Evolutionary conservation across 108 stramenopile species (phyloP).

Genomic region (Cafeteria roenbergensis): DNA sequence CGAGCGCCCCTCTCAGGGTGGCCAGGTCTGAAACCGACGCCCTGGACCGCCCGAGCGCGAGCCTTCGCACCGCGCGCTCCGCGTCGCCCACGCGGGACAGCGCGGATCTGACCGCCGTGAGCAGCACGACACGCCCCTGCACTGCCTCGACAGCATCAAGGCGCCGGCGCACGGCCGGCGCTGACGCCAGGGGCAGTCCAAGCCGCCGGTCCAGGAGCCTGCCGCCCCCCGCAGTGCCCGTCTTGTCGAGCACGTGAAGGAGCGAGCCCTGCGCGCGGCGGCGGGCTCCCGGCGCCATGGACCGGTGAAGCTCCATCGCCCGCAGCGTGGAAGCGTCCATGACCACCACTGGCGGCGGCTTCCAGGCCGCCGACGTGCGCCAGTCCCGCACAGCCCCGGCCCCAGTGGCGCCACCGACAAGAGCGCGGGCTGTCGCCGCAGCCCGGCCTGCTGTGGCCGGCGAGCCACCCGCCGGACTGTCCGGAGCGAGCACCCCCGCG

Average conservation of each 20-base stretch:
- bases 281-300: background rate
- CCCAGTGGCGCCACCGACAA: too few relatives aligned
- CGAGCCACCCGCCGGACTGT: too few relatives aligned
- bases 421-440: too few relatives aligned
- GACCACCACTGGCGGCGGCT: background rate
- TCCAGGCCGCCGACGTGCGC: too few relatives aligned
- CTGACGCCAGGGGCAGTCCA: background rate
- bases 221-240: background rate
- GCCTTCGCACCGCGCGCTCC: background rate
- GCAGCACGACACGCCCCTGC: background rate
- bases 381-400: too few relatives aligned
- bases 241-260: background rate
- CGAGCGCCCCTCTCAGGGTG: background rate
- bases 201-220: background rate
- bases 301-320: conserved; percentile 2
- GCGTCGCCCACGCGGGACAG: background rate
- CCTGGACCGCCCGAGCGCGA: background rate
- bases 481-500: too few relatives aligned
- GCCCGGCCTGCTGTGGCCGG: too few relatives aligned
- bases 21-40: background rate
- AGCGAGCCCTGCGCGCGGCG: background rate
- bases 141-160: background rate
- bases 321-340: background rate
- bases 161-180: background rate
- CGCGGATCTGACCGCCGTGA: background rate